These are phyloP conservation scores for Leucocoprinus leucothites DNA, from an alignment of 768 basidiomycete genomes.

Conservation along the genomic window DNA sequence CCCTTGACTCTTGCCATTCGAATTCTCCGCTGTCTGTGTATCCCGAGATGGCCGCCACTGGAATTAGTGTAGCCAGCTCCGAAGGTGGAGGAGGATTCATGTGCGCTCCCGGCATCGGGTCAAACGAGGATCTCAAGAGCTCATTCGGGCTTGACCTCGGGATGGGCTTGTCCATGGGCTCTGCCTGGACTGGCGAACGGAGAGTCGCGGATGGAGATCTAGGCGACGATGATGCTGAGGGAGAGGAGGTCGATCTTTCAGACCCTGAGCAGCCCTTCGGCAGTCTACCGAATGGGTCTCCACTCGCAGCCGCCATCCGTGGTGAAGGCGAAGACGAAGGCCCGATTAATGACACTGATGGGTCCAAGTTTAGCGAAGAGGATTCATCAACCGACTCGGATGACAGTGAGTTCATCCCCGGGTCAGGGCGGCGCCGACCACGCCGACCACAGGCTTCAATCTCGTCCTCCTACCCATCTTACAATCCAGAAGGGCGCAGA, in stretches of 20 bases:
- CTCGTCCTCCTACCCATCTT: slow-evolving; percentile 11
- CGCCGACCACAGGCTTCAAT: slow-evolving; percentile 12
- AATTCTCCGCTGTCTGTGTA: slow-evolving; percentile 11
- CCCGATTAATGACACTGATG: slow-evolving; percentile 18
- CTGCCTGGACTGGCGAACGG: slow-evolving; percentile 2
- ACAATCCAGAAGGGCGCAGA: slow-evolving; percentile 16
- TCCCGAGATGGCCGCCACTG: neutral
- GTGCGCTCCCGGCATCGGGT: neutral
- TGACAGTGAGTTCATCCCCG: slow-evolving; percentile 30
- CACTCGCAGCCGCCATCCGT: neutral
- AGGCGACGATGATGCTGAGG: slow-evolving; percentile 17
- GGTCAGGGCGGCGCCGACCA: slow-evolving; percentile 16
- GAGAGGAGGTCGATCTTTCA: slow-evolving; percentile 10
- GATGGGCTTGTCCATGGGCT: neutral
- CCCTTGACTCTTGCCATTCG: slow-evolving; percentile 20
- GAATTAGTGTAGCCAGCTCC: neutral
- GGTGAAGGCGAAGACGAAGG: slow-evolving; percentile 25
- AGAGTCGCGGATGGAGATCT: neutral
- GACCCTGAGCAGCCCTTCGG: slow-evolving; percentile 3
- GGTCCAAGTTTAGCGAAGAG: slow-evolving; percentile 9
- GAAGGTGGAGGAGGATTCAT: neutral
- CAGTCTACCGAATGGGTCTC: neutral
- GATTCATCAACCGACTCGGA: slow-evolving; percentile 19
- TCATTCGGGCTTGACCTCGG: slow-evolving; percentile 5
- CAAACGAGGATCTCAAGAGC: slow-evolving; percentile 2